These are phyloP conservation scores for Penicillium sp. DNA, from an alignment of 2,329 filamentous ascomycete species.

Conservation along the genomic window DNA sequence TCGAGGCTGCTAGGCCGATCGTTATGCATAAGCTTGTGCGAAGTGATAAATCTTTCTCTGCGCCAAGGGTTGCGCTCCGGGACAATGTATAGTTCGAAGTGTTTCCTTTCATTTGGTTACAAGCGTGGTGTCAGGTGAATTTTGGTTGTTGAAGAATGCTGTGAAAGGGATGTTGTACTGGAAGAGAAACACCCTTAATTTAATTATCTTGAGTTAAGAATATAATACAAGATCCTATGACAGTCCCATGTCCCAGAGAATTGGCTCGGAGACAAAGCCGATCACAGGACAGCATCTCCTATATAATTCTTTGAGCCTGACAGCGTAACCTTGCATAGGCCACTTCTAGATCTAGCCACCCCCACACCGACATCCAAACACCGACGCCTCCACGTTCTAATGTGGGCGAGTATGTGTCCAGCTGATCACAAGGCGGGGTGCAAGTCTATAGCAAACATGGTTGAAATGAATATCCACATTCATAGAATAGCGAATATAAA, in stretches of 20 bases:
- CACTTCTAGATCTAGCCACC: not conserved
- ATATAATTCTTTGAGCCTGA: constrained; percentile 6
- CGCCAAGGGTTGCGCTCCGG: constrained; percentile 6
- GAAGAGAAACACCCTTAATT: no score
- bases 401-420: not conserved
- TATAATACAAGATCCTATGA: not conserved
- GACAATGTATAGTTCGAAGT: not conserved
- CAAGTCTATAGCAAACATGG: not conserved
- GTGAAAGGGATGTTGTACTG: not conserved
- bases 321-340: not conserved
- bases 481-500: not conserved
- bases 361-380: not conserved
- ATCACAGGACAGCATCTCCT: not conserved
- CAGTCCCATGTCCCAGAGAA: constrained; percentile 2
- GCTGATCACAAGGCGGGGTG: not conserved
- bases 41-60: constrained; percentile 8
- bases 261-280: constrained; percentile 9
- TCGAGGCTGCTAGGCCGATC: constrained; percentile 4
- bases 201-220: no score
- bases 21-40: constrained; percentile 7
- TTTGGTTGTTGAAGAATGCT: not conserved
- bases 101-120: not conserved
- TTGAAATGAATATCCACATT: not conserved
- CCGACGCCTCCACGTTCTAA: not conserved
- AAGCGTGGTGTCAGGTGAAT: constrained; percentile 1